Evolutionary conservation across 306 rosid species (phyloP).

Genomic region (Cicer bijugum): DNA sequence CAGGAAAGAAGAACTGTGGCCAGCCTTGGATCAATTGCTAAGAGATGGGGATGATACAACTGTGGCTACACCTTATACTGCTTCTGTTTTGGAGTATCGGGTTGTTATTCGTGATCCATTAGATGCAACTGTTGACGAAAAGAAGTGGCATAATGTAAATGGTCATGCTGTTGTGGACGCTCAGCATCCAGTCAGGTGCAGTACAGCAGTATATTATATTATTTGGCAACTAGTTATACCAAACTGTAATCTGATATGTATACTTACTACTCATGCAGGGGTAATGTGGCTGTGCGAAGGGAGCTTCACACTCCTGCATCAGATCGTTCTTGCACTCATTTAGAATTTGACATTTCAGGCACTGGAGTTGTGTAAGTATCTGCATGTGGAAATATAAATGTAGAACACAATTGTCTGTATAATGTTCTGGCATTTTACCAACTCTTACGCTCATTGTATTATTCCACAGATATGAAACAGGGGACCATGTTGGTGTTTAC

Average conservation of each 20-base stretch:
- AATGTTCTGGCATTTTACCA: conserved; percentile 29
- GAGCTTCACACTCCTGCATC: conserved; percentile 89
- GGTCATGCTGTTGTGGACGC: conserved; percentile 86
- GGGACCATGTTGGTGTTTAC: conserved; percentile 97
- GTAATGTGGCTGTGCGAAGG: conserved; percentile 87
- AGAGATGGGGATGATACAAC: conserved; percentile 78
- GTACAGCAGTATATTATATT: conserved; percentile 5
- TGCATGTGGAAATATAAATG: conserved; percentile 24
- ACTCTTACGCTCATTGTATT: conserved; percentile 17
- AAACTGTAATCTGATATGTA: conserved; percentile 44
- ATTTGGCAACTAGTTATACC: conserved; percentile 20
- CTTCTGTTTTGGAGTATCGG: conserved; percentile 80
- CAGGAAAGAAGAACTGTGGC: conserved; percentile 94
- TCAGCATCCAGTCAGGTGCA: conserved; percentile 95
- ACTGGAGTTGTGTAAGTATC: conserved; percentile 75
- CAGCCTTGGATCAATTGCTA: conserved; percentile 84
- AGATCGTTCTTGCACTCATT: conserved; percentile 95
- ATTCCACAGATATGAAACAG: conserved; percentile 86
- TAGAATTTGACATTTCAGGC: conserved; percentile 87
- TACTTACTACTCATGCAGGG: conserved; percentile 61
- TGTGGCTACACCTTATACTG: conserved; percentile 89
- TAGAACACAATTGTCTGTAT: neutral
- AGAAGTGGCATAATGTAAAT: conserved; percentile 72
- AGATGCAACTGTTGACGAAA: conserved; percentile 60
- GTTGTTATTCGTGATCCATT: conserved; percentile 65